Base-by-base conservation (phyloP, 2,329 filamentous ascomycete species). In the Coleophoma eucalyptorum region DNA sequence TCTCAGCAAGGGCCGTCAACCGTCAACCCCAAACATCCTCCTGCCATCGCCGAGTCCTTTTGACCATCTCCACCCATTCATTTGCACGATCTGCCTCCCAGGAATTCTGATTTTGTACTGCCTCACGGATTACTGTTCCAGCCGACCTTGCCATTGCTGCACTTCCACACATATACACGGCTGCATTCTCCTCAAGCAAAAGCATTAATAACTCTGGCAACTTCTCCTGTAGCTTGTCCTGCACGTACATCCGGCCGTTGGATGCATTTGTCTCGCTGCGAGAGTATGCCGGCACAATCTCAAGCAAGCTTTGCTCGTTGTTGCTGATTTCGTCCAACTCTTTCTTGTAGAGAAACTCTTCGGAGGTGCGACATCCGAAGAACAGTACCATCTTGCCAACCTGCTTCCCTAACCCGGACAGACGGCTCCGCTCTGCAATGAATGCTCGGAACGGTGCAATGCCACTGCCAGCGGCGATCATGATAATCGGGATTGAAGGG, bases 1-100 rank as follows among this genome's bases (percentile, higher is more conserved):
- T n/a, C n/a, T n/a, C n/a, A n/a, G n/a, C n/a, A n/a, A n/a, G n/a
- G n/a, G n/a, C n/a, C n/a, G n/a, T n/a, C n/a, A n/a, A 38, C 35
- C 10, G 5, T 55, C 46, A 75, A 19, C 72, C 72, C 76, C 76
- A 79, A 41, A 79, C 75, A 68, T 80, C 76, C 57, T 78, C 75
- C 56, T 72, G 71, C 75, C 76, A 79, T 59, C 76, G 77, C n/a
- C 69, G 71, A 26, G 68, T 67, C 57, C 70, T 74, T 69, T 76
- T 78, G 37, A 76, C 61, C 15, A 69, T 76, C 76, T 79, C 46
- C 13, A 70, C 65, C 42, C 73, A 67, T 6, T 52, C 57, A 16
- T 75, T 71, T 13, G 56, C 60, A 68, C 73, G 71, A 1, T 60
- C 63, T 8, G 26, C 52, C 69, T 71, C 34, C 35, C 13, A 38